phyloP scores from a whole-genome alignment of 1,284 basidiomycete species.

The Marasmius sp. region DNA sequence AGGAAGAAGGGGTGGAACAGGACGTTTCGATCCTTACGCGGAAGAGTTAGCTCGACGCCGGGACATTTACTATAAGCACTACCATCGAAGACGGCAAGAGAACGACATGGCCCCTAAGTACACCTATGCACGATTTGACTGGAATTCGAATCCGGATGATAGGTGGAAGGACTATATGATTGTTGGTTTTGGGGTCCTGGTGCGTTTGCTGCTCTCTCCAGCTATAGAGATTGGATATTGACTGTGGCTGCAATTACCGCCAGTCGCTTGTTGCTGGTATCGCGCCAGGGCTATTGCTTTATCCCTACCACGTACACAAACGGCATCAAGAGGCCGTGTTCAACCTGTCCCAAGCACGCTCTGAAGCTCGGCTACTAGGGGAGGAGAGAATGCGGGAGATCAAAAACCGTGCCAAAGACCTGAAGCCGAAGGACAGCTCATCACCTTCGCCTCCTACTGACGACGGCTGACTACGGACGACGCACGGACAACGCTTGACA shows the following conservation, averaged over 20 bases:
- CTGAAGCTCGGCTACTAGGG: constrained; percentile 25
- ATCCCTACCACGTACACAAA: constrained; percentile 26
- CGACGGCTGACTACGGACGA: not conserved
- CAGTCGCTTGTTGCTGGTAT: constrained; percentile 19
- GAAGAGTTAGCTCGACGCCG: constrained; percentile 41
- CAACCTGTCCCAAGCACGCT: constrained; percentile 30
- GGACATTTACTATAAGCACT: constrained; percentile 19
- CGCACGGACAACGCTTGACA: not conserved
- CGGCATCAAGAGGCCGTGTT: constrained; percentile 26
- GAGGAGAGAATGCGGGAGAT: constrained; percentile 14
- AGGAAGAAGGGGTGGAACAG: constrained; percentile 10
- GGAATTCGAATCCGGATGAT: constrained; percentile 26
- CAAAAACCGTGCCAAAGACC: constrained; percentile 9
- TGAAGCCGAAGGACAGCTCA: not conserved
- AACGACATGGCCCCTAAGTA: constrained; percentile 4
- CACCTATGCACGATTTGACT: constrained; percentile 19
- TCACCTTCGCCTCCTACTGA: not conserved
- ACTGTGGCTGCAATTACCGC: not conserved
- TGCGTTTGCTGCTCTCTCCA: constrained; percentile 21
- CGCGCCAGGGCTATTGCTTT: constrained; percentile 29
- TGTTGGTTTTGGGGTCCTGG: constrained; percentile 36
- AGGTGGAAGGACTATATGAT: constrained; percentile 42
- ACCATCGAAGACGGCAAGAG: constrained; percentile 3
- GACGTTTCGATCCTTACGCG: constrained; percentile 28
- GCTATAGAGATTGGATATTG: not conserved